Conservation (phyloP, 1,284 basidiomycete species). For the Chondrostereum purpureum region DNA sequence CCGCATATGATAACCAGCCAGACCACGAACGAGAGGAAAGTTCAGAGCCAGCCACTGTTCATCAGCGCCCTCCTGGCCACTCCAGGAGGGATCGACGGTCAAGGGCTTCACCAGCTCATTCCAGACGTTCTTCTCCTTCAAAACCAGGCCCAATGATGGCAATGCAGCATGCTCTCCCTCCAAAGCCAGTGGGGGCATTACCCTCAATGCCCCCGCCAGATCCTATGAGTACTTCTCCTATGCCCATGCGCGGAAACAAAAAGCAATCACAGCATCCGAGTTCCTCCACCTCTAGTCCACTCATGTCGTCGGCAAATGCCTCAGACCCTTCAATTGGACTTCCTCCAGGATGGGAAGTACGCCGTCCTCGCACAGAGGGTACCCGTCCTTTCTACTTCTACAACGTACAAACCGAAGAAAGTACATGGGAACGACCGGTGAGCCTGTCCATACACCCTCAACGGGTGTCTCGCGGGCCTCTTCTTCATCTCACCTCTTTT, state of each 20-base stretch:
- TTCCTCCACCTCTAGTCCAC: no score
- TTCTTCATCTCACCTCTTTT: background rate
- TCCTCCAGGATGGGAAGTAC: slow-evolving; percentile 57
- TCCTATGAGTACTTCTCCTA: slow-evolving; percentile 49
- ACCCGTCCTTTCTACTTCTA: slow-evolving; percentile 51
- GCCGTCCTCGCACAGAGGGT: slow-evolving; percentile 39
- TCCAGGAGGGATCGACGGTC: no score
- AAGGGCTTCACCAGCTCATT: no score
- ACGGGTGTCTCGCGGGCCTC: background rate
- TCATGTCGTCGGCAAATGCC: no score
- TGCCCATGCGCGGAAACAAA: slow-evolving; percentile 49
- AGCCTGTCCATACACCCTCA: slow-evolving; percentile 15
- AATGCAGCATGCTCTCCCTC: slow-evolving; percentile 68
- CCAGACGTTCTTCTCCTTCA: slow-evolving; percentile 17
- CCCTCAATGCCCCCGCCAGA: slow-evolving; percentile 51
- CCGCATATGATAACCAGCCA: slow-evolving; percentile 6
- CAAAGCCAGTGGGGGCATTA: slow-evolving; percentile 57
- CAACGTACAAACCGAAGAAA: slow-evolving; percentile 49
- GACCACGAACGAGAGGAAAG: no score
- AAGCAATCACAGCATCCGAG: no score
- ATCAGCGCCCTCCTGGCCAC: no score
- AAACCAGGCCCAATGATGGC: slow-evolving; percentile 25
- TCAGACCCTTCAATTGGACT: no score
- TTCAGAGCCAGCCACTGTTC: no score
- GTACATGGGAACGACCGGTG: slow-evolving; percentile 54